Conservation (phyloP, 169 alveolate genomes). For the Plasmodium adleri region DNA sequence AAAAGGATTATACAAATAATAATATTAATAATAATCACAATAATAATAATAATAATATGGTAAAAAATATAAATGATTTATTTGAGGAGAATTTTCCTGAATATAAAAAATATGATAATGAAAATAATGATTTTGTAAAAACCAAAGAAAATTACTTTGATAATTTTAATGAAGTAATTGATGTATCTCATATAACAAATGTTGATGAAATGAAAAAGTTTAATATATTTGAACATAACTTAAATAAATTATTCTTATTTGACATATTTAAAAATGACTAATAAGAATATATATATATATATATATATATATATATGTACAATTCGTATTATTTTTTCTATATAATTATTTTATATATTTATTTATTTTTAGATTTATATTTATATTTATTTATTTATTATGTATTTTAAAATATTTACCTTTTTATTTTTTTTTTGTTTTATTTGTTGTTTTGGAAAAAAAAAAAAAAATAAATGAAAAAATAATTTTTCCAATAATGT, state of each 20-base stretch:
- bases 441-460: background rate
- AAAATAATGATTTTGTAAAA: slow-evolving; percentile 35
- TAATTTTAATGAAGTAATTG: slow-evolving; percentile 47
- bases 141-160: slow-evolving; percentile 24
- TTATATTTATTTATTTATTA: no score
- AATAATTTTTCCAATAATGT: no score
- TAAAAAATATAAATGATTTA: slow-evolving; percentile 55
- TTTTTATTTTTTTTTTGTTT: slow-evolving; percentile 6
- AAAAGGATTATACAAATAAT: slow-evolving; percentile 9
- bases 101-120: slow-evolving; percentile 26
- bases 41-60: slow-evolving; percentile 15
- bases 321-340: background rate
- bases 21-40: background rate
- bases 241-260: slow-evolving; percentile 51
- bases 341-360: background rate
- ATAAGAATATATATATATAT: background rate
- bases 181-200: slow-evolving; percentile 39
- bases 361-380: background rate
- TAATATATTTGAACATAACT: slow-evolving; percentile 72
- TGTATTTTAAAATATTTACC: no score
- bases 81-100: slow-evolving; percentile 18
- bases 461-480: no score
- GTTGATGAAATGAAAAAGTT: slow-evolving; percentile 64
- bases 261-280: slow-evolving; percentile 51
- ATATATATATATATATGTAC: background rate